Evolutionary conservation across 1,284 basidiomycete genomes (phyloP), one percentile per base, ranked within the genome.

Genomic region (Schizopora paradoxa): DNA sequence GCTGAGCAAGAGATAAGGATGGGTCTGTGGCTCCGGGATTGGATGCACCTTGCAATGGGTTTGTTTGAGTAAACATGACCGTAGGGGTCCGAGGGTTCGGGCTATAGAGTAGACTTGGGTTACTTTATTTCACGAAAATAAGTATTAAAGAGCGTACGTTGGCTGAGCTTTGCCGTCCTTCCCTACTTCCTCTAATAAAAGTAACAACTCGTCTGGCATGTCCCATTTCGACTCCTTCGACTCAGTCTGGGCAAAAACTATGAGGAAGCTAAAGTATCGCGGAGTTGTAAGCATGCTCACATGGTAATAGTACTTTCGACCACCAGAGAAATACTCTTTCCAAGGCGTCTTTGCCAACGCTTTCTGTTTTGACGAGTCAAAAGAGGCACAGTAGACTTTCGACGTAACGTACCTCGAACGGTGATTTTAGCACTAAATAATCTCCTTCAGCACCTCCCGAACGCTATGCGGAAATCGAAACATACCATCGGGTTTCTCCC

Each of bases 301-400:
- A 60, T 96, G 88, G 56, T 94, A 92, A 66, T 92, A 96, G 66
- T 95, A 96, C 54, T 93, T 92, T 52, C 91, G 70, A 21, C 90
- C 91, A 43, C 89, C 69, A 4, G 88, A 88, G 54, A 87, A 85
- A 61, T 94, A 95, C 64, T 94, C 90, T 58, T 93, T 94, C 92
- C 92, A 96, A 18, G 44, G 32, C 7, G 49, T 51, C 26, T 47
- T 35, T 27, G 22, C 23, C 8, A 51, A 25, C 1, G 49, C 49
- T 47, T 43, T 47, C 49, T 51, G 28, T 18, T 16, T 11, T 27
- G 19, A 14, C 29, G 37, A 28, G 26, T 23, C 13, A 2, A 19
- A 5, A 14, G 0, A 42, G 11, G 28, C 36, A 35, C 13, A n/a
- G 16, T 29, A 16, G 14, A 41, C 25, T 16, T 26, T 19, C 18